Percentiles rank a stretch among this genome's conserved stretches.
phyloP scores from a whole-genome alignment of 1,284 basidiomycete genomes.

The Naganishia sp. region DNA sequence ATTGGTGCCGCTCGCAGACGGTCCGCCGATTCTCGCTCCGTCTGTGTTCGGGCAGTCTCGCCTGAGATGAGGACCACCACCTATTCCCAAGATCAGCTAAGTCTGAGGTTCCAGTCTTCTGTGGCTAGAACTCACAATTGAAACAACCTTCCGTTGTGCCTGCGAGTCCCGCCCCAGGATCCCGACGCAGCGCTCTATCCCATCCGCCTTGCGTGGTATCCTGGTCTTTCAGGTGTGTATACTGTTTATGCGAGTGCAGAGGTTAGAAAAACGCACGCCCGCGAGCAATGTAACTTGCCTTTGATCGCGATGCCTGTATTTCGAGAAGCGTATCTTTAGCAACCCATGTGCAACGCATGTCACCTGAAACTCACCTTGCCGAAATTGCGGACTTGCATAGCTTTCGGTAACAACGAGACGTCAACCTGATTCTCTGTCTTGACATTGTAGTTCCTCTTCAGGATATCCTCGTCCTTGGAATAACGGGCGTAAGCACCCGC shows the following conservation, averaged over 20 bases:
- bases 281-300: constrained; percentile 38
- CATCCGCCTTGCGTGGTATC: constrained; percentile 84
- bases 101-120: background rate
- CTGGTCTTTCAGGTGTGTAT: constrained; percentile 91
- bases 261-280: background rate
- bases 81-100: constrained; percentile 24
- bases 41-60: constrained; percentile 58
- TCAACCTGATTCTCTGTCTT: constrained; percentile 84
- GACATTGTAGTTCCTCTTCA: constrained; percentile 84
- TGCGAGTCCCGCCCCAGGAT: constrained; percentile 49
- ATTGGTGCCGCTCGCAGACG: constrained; percentile 41
- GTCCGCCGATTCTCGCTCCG: constrained; percentile 32
- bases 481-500: background rate
- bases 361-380: constrained; percentile 69
- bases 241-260: constrained; percentile 56
- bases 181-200: constrained; percentile 63
- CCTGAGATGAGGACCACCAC: constrained; percentile 81
- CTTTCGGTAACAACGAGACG: constrained; percentile 79
- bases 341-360: no score
- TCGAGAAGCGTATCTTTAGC: background rate
- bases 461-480: constrained; percentile 78
- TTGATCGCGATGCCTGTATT: constrained; percentile 38
- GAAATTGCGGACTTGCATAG: constrained; percentile 97
- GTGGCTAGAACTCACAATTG: constrained; percentile 58
- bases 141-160: constrained; percentile 71